A percentile compares a stretch with the other conserved stretches of the same genome.
These are phyloP conservation scores for Nothophaeocryptopus gaeumannii DNA, from an alignment of 2,329 filamentous ascomycete genomes.

Conservation along the genomic window DNA sequence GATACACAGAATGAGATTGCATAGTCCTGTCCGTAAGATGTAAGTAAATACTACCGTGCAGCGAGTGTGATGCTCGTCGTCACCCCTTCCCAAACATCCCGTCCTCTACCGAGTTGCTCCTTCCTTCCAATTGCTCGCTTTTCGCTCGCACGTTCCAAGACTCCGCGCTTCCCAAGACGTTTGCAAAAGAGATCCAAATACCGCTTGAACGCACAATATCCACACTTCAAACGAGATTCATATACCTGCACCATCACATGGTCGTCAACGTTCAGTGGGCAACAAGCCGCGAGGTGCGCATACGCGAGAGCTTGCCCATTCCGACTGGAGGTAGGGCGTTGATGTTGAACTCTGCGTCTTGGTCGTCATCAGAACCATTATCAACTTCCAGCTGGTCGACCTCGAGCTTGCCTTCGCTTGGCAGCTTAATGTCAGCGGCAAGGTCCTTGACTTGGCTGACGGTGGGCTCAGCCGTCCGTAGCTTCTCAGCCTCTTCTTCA, in stretches of 20 bases:
- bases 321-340: constrained; percentile 4
- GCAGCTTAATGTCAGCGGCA: constrained; percentile 9
- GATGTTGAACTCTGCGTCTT: constrained; percentile 21
- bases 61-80: constrained; percentile 1
- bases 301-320: constrained; percentile 9
- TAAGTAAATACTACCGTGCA: constrained; percentile 1
- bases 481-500: constrained; percentile 21
- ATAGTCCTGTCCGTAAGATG: background rate
- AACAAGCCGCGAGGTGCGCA: constrained; percentile 14
- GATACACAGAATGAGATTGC: constrained; percentile 1
- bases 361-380: constrained; percentile 14
- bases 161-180: too few relatives aligned
- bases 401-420: constrained; percentile 17
- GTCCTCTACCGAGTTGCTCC: too few relatives aligned
- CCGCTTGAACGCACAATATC: too few relatives aligned
- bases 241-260: too few relatives aligned
- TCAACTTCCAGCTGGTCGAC: constrained; percentile 23
- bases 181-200: too few relatives aligned
- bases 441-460: constrained; percentile 2
- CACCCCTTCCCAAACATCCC: too few relatives aligned
- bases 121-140: too few relatives aligned
- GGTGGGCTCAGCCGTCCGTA: background rate
- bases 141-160: too few relatives aligned
- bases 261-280: background rate
- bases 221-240: too few relatives aligned